phyloP scores from a whole-genome alignment of 805 yeast species.

The Hanseniaspora mollemarum region DNA sequence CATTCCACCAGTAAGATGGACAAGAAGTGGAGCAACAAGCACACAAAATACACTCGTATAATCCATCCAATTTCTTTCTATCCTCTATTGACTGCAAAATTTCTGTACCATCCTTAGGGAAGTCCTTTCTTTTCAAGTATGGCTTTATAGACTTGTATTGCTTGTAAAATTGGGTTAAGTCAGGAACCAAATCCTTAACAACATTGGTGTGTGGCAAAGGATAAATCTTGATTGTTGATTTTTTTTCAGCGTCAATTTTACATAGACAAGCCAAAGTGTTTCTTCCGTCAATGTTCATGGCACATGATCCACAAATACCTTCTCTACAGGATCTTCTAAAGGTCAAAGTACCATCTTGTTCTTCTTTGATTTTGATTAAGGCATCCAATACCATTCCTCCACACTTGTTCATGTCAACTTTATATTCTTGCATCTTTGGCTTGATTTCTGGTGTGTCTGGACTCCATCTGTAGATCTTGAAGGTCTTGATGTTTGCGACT shows the following conservation, averaged over 20 bases:
- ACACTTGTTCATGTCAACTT: conserved; percentile 76
- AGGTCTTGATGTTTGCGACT: conserved; percentile 58
- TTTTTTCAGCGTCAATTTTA: conserved; percentile 70
- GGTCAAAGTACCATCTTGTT: conserved; percentile 89
- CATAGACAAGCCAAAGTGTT: conserved; percentile 96
- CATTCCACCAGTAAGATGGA: conserved; percentile 99
- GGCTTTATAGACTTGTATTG: conserved; percentile 98
- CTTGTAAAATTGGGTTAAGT: conserved; percentile 92
- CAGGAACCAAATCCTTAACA: conserved; percentile 94
- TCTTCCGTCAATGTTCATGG: conserved; percentile 97
- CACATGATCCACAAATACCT: conserved; percentile 99
- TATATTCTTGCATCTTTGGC: conserved; percentile 74
- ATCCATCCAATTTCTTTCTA: conserved; percentile 90
- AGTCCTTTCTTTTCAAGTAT: conserved; percentile 65
- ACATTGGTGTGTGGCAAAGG: conserved; percentile 98
- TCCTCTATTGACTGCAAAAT: conserved; percentile 82
- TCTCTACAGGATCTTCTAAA: conserved; percentile 98
- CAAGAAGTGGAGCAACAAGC: conserved; percentile 98
- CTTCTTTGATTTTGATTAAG: conserved; percentile 84
- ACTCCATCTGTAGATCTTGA: conserved; percentile 94
- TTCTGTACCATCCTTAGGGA: conserved; percentile 86
- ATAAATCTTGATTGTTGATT: conserved; percentile 74
- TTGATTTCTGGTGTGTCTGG: conserved; percentile 91
- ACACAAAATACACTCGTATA: conserved; percentile 94
- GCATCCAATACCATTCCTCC: conserved; percentile 99